A percentile compares a stretch with the other conserved stretches of the same genome.
Conservation (phyloP, 1,284 basidiomycete species). For the Cerrena zonata region DNA sequence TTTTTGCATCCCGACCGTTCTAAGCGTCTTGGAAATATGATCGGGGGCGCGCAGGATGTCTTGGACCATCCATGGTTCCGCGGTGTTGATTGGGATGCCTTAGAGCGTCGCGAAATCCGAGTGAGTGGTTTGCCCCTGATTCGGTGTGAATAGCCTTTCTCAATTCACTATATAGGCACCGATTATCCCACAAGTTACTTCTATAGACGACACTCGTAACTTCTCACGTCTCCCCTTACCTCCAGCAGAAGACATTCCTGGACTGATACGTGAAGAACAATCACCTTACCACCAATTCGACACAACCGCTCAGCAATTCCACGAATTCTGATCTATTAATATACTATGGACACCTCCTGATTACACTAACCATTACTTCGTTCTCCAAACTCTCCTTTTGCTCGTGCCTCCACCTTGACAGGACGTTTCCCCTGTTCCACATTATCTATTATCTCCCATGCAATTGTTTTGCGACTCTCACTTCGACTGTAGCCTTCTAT, state of each 20-base stretch:
- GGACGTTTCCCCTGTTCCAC: no score
- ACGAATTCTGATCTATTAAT: constrained; percentile 75
- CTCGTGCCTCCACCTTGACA: no score
- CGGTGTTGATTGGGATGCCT: constrained; percentile 83
- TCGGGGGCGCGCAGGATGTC: constrained; percentile 85
- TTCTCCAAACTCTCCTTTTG: no score
- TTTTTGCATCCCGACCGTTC: constrained; percentile 92
- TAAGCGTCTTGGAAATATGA: constrained; percentile 91
- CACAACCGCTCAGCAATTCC: constrained; percentile 61
- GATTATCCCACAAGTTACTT: constrained; percentile 73
- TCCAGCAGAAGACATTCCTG: constrained; percentile 69
- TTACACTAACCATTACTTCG: no score
- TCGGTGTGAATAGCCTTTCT: constrained; percentile 2
- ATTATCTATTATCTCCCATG: no score
- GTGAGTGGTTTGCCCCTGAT: constrained; percentile 31
- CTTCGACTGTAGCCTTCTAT: no score
- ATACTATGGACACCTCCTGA: no score
- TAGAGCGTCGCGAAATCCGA: constrained; percentile 74
- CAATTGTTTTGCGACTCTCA: no score
- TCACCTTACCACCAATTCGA: constrained; percentile 59
- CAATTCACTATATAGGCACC: constrained; percentile 51
- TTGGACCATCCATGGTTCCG: constrained; percentile 94
- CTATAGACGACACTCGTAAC: constrained; percentile 74
- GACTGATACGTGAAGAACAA: constrained; percentile 57
- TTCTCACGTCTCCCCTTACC: constrained; percentile 75